A percentile compares a stretch with the other conserved stretches of the same genome.
Evolutionary conservation across 805 yeast genomes (phyloP).

Genomic region (Metschnikowia borealis): DNA sequence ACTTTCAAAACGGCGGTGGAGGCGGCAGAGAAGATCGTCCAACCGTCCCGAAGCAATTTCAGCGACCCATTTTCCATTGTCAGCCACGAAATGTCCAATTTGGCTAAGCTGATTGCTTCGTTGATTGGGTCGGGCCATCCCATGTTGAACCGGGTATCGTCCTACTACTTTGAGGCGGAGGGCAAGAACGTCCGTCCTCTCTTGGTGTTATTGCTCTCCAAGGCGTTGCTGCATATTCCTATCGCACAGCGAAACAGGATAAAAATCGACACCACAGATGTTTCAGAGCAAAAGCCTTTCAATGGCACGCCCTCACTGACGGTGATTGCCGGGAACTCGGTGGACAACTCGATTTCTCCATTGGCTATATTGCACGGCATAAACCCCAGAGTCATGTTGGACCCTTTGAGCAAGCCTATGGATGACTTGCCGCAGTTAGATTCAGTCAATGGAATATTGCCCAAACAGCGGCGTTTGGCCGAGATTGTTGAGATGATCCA

Average conservation of each 20-base stretch:
- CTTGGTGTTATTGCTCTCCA: conserved; percentile 76
- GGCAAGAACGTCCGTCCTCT: conserved; percentile 95
- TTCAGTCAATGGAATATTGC: conserved; percentile 71
- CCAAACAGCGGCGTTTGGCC: conserved; percentile 92
- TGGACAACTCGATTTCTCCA: conserved; percentile 69
- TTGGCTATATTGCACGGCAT: conserved; percentile 82
- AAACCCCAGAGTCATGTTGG: conserved; percentile 75
- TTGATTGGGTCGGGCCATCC: conserved; percentile 94
- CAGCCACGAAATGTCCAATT: conserved; percentile 84
- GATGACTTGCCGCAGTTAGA: conserved; percentile 59
- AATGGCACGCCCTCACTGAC: conserved; percentile 52
- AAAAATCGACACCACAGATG: conserved; percentile 59
- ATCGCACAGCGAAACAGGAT: conserved; percentile 59
- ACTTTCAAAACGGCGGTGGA: conserved; percentile 54
- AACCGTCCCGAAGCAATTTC: conserved; percentile 41
- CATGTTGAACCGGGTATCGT: conserved; percentile 83
- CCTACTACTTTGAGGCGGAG: conserved; percentile 92
- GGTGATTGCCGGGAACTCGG: conserved; percentile 57
- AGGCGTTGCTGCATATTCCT: conserved; percentile 78
- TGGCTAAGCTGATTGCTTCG: conserved; percentile 82
- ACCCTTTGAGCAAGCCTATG: conserved; percentile 82
- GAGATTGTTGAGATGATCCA: conserved; percentile 98
- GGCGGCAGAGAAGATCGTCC: conserved; percentile 71
- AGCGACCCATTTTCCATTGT: conserved; percentile 89
- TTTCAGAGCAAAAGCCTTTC: conserved; percentile 59